Conservation (phyloP, 2,329 filamentous ascomycete genomes). For the Xylariomycetidae sp. region DNA sequence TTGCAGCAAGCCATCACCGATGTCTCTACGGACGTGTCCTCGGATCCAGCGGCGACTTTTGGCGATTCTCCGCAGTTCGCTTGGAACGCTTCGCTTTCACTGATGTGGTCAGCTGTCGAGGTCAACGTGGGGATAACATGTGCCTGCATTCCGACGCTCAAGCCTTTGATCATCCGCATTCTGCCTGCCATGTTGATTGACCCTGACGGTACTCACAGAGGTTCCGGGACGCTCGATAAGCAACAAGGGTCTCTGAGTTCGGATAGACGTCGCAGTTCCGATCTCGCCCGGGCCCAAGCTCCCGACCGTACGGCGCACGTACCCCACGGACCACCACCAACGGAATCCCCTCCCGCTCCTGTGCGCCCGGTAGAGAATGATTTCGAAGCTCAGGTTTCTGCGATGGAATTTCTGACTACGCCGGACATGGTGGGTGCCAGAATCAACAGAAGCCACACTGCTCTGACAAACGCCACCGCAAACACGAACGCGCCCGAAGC, state of each 20-base stretch:
- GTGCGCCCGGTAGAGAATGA: constrained; percentile 12
- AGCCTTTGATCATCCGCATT: constrained; percentile 69
- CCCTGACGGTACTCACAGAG: constrained; percentile 36
- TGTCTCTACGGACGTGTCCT: constrained; percentile 30
- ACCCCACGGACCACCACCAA: too few species aligned
- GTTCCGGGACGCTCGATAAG: constrained; percentile 23
- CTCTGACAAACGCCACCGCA: constrained; percentile 29
- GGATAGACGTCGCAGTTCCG: constrained; percentile 15
- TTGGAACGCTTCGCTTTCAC: constrained; percentile 74
- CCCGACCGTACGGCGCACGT: constrained; percentile 6
- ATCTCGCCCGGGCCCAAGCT: constrained; percentile 11
- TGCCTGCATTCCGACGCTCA: constrained; percentile 86
- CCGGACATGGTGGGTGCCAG: constrained; percentile 25
- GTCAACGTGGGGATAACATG: constrained; percentile 87
- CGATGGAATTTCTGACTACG: constrained; percentile 42
- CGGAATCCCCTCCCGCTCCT: constrained; percentile 9
- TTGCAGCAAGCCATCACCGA: constrained; percentile 64
- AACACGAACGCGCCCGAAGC: constrained; percentile 32
- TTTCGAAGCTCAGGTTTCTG: constrained; percentile 26
- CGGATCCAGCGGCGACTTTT: constrained; percentile 38
- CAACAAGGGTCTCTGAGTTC: constrained; percentile 16
- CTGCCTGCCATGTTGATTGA: constrained; percentile 52
- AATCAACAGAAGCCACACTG: constrained; percentile 20
- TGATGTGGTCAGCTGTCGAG: constrained; percentile 93
- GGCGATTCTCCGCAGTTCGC: constrained; percentile 49